phyloP scores from a whole-genome alignment of 2,329 filamentous ascomycete genomes.

The Didymella segeticola region DNA sequence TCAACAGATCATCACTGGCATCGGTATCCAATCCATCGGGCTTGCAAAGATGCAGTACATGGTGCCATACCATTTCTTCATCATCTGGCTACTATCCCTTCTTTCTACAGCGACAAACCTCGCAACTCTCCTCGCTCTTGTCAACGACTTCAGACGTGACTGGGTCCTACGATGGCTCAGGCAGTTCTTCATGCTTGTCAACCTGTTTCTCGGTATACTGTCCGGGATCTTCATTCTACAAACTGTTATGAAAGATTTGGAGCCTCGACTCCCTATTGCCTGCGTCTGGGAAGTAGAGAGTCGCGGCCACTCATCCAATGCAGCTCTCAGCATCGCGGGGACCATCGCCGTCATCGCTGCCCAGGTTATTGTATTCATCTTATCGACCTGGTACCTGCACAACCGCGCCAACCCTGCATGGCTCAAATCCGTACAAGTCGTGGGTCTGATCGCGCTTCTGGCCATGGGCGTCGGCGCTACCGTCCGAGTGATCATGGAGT shows the following conservation, averaged over 20 bases:
- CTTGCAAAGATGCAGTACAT: conserved; percentile 65
- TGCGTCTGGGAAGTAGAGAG: conserved; percentile 64
- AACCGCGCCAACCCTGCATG: conserved; percentile 59
- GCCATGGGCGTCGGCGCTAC: conserved; percentile 66
- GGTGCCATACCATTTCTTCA: conserved; percentile 73
- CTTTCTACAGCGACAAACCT: conserved; percentile 72
- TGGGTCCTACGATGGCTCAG: conserved; percentile 72
- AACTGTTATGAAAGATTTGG: conserved; percentile 60
- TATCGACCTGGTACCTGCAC: conserved; percentile 71
- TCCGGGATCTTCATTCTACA: conserved; percentile 65
- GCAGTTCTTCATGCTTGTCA: conserved; percentile 70
- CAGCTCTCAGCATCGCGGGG: conserved; percentile 61
- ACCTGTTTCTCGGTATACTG: conserved; percentile 64
- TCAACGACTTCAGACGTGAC: conserved; percentile 70
- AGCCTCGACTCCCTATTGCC: conserved; percentile 63
- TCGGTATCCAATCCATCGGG: conserved; percentile 70
- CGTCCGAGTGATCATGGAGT: conserved; percentile 62
- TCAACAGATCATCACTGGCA: conserved; percentile 72
- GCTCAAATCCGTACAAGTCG: conserved; percentile 61
- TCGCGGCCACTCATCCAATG: conserved; percentile 48
- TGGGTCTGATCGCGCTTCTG: conserved; percentile 58
- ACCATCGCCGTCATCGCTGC: conserved; percentile 68
- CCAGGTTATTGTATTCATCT: conserved; percentile 64
- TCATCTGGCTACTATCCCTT: conserved; percentile 72
- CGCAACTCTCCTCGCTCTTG: conserved; percentile 68